Evolutionary conservation across 768 basidiomycete species (phyloP).

Genomic region (Xerocomus brunneocitrinus): DNA sequence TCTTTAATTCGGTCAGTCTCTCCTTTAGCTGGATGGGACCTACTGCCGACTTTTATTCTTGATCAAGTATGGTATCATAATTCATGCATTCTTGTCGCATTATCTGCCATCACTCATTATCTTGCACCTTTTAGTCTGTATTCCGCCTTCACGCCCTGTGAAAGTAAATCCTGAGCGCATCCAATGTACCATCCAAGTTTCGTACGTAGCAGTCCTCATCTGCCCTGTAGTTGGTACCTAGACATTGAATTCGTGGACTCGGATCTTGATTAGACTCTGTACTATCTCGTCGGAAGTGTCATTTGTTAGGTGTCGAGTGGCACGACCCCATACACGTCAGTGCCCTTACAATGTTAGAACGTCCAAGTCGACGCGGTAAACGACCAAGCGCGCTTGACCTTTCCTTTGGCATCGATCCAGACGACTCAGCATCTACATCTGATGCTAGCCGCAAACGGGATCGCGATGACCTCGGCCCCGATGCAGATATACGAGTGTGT

Average conservation of each 20-base stretch:
- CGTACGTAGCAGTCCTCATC: constrained; percentile 5
- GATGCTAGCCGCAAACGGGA: constrained; percentile 26
- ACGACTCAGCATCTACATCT: constrained; percentile 26
- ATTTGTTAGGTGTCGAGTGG: neutral
- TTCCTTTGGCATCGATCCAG: constrained; percentile 39
- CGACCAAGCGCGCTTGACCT: constrained; percentile 55
- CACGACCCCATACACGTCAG: neutral
- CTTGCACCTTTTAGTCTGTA: constrained; percentile 8
- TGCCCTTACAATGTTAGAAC: neutral
- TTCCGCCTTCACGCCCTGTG: constrained; percentile 1
- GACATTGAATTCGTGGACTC: constrained; percentile 13
- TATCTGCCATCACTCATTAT: neutral
- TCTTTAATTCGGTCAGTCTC: constrained; percentile 12
- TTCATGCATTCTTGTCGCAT: constrained; percentile 6
- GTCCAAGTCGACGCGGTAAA: constrained; percentile 23
- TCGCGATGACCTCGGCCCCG: constrained; percentile 8
- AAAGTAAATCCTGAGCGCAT: constrained; percentile 10
- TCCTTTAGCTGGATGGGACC: neutral
- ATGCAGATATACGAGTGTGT: constrained; percentile 16
- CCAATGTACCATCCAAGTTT: constrained; percentile 10
- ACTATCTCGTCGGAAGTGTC: neutral
- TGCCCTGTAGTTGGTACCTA: constrained; percentile 12
- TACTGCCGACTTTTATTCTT: constrained; percentile 7
- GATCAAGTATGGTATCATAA: constrained; percentile 16
- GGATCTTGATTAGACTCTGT: constrained; percentile 5